phyloP scores from a whole-genome alignment of 2,329 filamentous ascomycete species.

The Aspergillus luchuensis region DNA sequence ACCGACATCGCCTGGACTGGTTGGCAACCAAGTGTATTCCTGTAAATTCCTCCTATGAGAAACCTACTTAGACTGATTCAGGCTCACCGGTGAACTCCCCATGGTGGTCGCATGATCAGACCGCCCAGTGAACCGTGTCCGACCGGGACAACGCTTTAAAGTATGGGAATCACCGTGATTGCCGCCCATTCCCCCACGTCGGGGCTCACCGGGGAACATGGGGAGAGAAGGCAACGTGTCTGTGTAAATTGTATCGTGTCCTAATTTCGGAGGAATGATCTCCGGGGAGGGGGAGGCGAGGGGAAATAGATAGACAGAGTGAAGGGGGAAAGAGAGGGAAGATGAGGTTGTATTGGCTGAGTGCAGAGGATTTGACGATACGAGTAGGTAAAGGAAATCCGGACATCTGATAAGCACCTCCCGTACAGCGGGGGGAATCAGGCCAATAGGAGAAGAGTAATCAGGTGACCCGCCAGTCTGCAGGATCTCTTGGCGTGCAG shows the following conservation, averaged over 20 bases:
- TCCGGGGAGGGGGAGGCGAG: neutral
- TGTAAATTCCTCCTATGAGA: too few species aligned
- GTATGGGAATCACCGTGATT: too few species aligned
- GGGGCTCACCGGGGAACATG: conserved; percentile 1
- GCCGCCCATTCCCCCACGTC: neutral
- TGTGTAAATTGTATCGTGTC: neutral
- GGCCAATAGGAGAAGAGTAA: neutral
- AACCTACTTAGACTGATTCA: neutral
- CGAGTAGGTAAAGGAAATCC: neutral
- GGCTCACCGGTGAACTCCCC: neutral
- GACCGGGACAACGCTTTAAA: neutral
- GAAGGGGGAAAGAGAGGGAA: too few species aligned
- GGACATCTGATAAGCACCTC: neutral
- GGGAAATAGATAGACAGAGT: too few species aligned
- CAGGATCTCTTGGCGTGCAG: conserved; percentile 1
- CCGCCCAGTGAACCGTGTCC: neutral
- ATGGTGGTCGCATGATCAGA: neutral
- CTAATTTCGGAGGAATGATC: neutral
- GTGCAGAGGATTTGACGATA: neutral
- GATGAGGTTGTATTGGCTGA: neutral
- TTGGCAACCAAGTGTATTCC: neutral
- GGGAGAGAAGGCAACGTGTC: neutral
- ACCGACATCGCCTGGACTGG: neutral
- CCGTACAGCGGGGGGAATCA: neutral
- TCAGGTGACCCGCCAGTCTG: neutral